Base-by-base conservation (phyloP, 305 asterid genomes). In the Rubia balearica region DNA sequence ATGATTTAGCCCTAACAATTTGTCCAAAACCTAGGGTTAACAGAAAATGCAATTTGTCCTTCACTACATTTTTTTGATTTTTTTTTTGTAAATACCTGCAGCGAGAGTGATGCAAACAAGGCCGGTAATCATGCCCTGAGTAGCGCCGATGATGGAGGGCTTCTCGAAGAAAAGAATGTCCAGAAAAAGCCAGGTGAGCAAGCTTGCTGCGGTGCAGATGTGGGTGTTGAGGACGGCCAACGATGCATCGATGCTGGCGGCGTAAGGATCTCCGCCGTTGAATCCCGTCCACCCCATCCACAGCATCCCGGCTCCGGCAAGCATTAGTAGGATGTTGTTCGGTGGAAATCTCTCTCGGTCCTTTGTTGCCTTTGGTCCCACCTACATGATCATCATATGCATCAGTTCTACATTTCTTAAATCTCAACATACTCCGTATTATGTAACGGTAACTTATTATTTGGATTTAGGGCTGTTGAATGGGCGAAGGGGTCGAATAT, bases 281-380 rank as follows among this genome's bases (percentile, higher is more conserved):
- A 89, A 89, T 3, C 92, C 92, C 1, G 95, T 86, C 96, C 96
- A 89, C 3, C 96, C 96, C 92, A 90, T 85, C 92, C 95, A 88
- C 8, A 90, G 71, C 3, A 85, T 48, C 33, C 95, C 96, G 8
- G 90, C 90, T 6, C 96, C 95, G 0, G 90, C 86, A n/a, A 90
- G 85, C 95, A 85, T 90, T 21, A 82, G 66, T 3, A 88, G 68
- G 64, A 90, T 88, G 65, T 88, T 86, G 82, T 86, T 88, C 2
- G 92, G 92, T 1, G 89, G 87, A 73, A 86, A 88, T 72, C 86
- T 85, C 53, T 86, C 95, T 10, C 91, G 65, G 16, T 90, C 92
- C 79, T 73, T 81, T 0, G 69, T 65, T 6, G 80, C 71, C 82
- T 95, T 83, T 4, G 96, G 95, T 38, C 96, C 96, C 4, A 86